Conservation (phyloP, 768 basidiomycete genomes). For the Tricholoma hemisulphureum region DNA sequence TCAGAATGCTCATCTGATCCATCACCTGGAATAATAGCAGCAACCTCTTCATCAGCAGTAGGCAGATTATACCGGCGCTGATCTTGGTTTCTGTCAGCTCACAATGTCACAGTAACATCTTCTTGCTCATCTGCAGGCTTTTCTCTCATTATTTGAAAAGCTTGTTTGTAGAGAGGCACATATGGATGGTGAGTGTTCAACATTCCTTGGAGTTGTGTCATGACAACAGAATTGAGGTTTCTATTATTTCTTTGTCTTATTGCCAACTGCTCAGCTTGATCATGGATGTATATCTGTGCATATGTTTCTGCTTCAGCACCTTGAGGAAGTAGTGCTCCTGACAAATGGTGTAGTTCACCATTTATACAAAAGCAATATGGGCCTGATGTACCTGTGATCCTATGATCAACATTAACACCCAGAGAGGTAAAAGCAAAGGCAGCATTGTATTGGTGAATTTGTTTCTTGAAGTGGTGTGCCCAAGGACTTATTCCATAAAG, state of each 20-base stretch:
- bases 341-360: slow-evolving; percentile 31
- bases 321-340: slow-evolving; percentile 27
- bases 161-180: slow-evolving; percentile 20
- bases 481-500: not conserved
- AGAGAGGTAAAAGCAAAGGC: slow-evolving; percentile 37
- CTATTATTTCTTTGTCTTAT: slow-evolving; percentile 8
- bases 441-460: slow-evolving; percentile 36
- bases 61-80: slow-evolving; percentile 38
- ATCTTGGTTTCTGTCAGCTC: slow-evolving; percentile 19
- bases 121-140: slow-evolving; percentile 11
- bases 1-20: slow-evolving; percentile 12
- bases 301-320: not conserved
- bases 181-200: slow-evolving; percentile 10
- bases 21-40: slow-evolving; percentile 34
- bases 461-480: slow-evolving; percentile 22
- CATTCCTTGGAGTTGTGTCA: slow-evolving; percentile 5
- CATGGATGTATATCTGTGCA: slow-evolving; percentile 39
- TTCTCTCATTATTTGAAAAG: slow-evolving; percentile 17
- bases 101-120: slow-evolving; percentile 1
- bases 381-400: slow-evolving; percentile 18
- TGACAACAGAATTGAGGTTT: slow-evolving; percentile 2
- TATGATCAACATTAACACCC: slow-evolving; percentile 23
- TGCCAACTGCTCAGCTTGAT: too few relatives aligned
- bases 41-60: slow-evolving; percentile 39
- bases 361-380: slow-evolving; percentile 27